Conservation (phyloP, 106 monocot genomes). For the Acorus calamus region DNA sequence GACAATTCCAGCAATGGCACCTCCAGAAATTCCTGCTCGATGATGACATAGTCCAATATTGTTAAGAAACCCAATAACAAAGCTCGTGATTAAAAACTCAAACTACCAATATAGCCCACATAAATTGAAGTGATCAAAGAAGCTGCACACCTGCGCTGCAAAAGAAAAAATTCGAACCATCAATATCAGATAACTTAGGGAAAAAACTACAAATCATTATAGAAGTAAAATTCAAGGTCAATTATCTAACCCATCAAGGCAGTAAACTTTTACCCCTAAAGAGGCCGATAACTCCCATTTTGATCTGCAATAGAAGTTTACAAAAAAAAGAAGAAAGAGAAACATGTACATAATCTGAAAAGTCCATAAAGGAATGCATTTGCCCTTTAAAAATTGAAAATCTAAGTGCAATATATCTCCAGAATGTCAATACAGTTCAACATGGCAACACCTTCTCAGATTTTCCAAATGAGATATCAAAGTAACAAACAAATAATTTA, state of each 20-base stretch:
- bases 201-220: background rate
- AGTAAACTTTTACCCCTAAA: conserved; percentile 12
- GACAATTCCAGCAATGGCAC: conserved; percentile 76
- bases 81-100: background rate
- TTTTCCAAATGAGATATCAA: too few species aligned
- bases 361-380: too few species aligned
- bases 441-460: too few species aligned
- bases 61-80: conserved; percentile 4
- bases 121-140: conserved; percentile 1
- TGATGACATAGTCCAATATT: too few species aligned
- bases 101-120: background rate
- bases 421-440: too few species aligned
- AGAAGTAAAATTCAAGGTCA: background rate
- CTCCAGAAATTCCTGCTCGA: conserved; percentile 40
- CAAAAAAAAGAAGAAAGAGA: background rate
- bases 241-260: too few species aligned
- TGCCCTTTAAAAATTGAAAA: too few species aligned
- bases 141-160: conserved; percentile 11
- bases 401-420: too few species aligned
- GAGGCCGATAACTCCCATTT: conserved; percentile 8
- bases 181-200: background rate
- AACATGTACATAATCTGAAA: background rate
- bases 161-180: background rate
- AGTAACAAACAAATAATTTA: too few species aligned
- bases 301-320: conserved; percentile 6